These are phyloP conservation scores for Gynandropsis gynandra DNA, from an alignment of 345 rosid species.

Conservation along the genomic window DNA sequence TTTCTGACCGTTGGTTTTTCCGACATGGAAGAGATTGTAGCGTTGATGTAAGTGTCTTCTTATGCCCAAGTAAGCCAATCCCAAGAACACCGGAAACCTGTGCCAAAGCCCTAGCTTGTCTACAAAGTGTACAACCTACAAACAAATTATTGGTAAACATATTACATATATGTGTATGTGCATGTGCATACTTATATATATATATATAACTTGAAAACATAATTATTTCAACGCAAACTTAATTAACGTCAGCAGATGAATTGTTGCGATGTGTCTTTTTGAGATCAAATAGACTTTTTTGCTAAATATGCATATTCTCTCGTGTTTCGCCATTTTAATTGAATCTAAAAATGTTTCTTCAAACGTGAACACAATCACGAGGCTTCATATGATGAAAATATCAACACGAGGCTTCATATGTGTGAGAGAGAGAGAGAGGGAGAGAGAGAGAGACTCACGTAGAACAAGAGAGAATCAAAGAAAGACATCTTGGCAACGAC, in stretches of 20 bases:
- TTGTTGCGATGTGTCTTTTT: no score
- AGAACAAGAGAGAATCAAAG: constrained; percentile 50
- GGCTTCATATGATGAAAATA: no score
- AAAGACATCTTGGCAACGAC: constrained; percentile 47
- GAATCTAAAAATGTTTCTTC: no score
- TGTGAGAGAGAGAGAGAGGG: not conserved
- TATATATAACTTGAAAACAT: no score
- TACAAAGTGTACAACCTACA: constrained; percentile 50
- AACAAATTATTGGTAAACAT: not conserved
- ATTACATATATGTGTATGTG: not conserved
- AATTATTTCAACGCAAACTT: no score
- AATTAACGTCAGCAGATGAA: no score
- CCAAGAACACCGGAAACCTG: constrained; percentile 53
- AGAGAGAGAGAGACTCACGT: constrained; percentile 28
- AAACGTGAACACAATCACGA: no score
- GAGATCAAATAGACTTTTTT: no score
- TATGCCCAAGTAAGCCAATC: constrained; percentile 49
- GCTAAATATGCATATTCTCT: no score
- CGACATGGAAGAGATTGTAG: constrained; percentile 64
- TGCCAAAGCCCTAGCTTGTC: constrained; percentile 64
- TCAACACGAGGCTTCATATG: no score
- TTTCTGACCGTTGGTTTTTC: constrained; percentile 34
- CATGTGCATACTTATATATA: not conserved
- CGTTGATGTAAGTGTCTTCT: constrained; percentile 69
- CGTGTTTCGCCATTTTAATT: no score